A percentile compares a stretch with the other conserved stretches of the same genome.
Evolutionary conservation across 176 grass and related monocot genomes (phyloP).

Genomic region (Urochloa ruziziensis): DNA sequence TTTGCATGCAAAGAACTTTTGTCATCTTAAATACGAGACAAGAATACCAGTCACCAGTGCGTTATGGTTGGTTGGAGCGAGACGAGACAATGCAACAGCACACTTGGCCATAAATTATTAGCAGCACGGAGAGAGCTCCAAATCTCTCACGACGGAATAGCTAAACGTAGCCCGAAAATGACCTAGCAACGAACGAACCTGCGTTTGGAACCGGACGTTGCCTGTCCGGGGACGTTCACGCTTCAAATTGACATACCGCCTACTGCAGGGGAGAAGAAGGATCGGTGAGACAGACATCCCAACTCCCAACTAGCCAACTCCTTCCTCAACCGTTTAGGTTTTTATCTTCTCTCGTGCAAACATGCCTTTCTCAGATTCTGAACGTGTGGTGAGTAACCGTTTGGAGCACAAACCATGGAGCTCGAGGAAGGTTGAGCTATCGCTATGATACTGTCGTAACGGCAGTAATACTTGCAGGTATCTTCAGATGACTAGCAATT

Average conservation of each 20-base stretch:
- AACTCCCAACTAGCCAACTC: slow-evolving; percentile 37
- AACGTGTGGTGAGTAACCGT: background rate
- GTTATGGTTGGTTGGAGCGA: background rate
- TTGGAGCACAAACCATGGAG: background rate
- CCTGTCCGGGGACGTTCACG: background rate
- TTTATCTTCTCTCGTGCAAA: too few relatives aligned
- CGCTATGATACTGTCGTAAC: background rate
- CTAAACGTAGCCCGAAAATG: slow-evolving; percentile 21
- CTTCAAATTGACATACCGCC: slow-evolving; percentile 41
- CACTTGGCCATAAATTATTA: background rate
- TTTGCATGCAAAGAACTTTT: background rate
- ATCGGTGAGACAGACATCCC: slow-evolving; percentile 21
- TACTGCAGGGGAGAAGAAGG: slow-evolving; percentile 13
- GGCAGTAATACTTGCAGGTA: background rate
- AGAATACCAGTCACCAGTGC: background rate
- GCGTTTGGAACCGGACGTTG: background rate
- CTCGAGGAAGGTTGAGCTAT: background rate
- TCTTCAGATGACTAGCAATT: background rate
- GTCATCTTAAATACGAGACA: background rate
- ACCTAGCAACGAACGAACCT: slow-evolving; percentile 7
- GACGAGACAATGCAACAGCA: background rate
- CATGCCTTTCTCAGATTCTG: background rate
- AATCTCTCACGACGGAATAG: background rate
- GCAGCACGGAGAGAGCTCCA: background rate
- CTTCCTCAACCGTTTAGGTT: background rate